Percentiles rank a stretch among this genome's conserved stretches.
These are phyloP conservation scores for Alternaria sp. DNA, from an alignment of 2,329 filamentous ascomycete species.

Conservation along the genomic window DNA sequence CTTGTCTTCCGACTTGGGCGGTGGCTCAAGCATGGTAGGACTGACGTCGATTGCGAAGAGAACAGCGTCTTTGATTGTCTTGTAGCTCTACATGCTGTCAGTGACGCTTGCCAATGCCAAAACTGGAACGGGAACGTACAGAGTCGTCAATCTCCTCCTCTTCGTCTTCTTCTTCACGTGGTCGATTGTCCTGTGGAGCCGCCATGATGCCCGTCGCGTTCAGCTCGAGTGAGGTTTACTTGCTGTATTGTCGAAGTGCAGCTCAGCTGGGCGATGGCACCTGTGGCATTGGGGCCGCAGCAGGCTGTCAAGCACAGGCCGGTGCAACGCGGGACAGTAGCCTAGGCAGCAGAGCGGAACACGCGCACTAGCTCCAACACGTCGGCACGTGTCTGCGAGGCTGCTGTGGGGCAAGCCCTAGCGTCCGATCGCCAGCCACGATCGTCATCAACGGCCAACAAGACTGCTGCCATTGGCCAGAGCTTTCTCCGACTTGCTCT, in stretches of 20 bases:
- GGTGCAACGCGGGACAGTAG: constrained; percentile 2
- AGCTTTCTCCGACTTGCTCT: constrained; percentile 23
- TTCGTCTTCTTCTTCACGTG: constrained; percentile 66
- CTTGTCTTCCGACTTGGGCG: constrained; percentile 67
- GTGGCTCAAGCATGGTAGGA: constrained; percentile 78
- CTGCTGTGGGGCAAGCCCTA: constrained; percentile 2
- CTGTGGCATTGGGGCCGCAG: not conserved
- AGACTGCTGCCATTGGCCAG: constrained; percentile 31
- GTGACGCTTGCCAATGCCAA: not conserved
- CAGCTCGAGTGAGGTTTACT: not conserved
- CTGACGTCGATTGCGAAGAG: constrained; percentile 93
- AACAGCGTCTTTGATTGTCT: constrained; percentile 95
- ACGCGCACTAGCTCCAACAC: constrained; percentile 27
- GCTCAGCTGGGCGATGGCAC: not conserved
- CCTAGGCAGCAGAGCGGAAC: constrained; percentile 33
- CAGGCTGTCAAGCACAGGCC: not conserved
- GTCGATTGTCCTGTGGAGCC: constrained; percentile 36
- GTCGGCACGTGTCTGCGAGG: constrained; percentile 23
- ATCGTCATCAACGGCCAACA: constrained; percentile 33
- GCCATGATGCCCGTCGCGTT: constrained; percentile 32
- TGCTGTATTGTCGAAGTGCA: not conserved
- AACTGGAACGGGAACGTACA: constrained; percentile 48
- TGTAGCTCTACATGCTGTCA: constrained; percentile 68
- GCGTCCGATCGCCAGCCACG: constrained; percentile 28
- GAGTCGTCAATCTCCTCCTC: constrained; percentile 73